Conservation (phyloP, 805 yeast species). For the Candida chilensis region DNA sequence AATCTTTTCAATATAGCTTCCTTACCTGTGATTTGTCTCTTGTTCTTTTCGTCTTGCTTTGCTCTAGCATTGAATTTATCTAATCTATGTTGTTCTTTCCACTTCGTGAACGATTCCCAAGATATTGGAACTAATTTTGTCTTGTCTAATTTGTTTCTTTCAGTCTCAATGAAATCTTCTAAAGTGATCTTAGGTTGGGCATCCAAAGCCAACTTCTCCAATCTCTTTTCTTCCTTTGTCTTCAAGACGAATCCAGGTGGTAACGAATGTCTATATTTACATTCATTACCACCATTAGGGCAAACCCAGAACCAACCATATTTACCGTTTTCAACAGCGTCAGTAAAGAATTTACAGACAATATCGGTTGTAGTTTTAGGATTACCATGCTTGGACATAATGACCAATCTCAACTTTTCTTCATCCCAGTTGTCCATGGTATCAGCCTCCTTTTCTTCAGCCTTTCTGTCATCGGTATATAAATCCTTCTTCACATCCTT, state of each 20-base stretch:
- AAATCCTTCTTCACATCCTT: constrained; percentile 86
- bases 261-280: constrained; percentile 91
- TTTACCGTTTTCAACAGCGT: constrained; percentile 94
- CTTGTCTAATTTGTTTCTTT: constrained; percentile 75
- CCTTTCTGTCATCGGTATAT: constrained; percentile 76
- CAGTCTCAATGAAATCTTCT: constrained; percentile 94
- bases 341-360: constrained; percentile 89
- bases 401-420: constrained; percentile 81
- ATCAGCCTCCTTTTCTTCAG: constrained; percentile 57
- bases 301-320: constrained; percentile 99
- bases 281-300: constrained; percentile 87
- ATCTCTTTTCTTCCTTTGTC: constrained; percentile 90
- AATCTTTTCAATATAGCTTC: constrained; percentile 58
- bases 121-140: constrained; percentile 81
- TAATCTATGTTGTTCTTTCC: constrained; percentile 69
- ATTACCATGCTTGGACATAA: constrained; percentile 89
- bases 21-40: constrained; percentile 53
- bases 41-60: constrained; percentile 21
- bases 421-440: constrained; percentile 98
- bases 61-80: constrained; percentile 33
- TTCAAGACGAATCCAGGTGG: constrained; percentile 96
- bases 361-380: constrained; percentile 90
- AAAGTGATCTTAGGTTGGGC: constrained; percentile 83
- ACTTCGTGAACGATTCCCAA: constrained; percentile 63
- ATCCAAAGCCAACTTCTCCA: constrained; percentile 80